These are phyloP conservation scores for Fusarium transvaalense DNA, from an alignment of 2,329 filamentous ascomycete species.

Conservation along the genomic window DNA sequence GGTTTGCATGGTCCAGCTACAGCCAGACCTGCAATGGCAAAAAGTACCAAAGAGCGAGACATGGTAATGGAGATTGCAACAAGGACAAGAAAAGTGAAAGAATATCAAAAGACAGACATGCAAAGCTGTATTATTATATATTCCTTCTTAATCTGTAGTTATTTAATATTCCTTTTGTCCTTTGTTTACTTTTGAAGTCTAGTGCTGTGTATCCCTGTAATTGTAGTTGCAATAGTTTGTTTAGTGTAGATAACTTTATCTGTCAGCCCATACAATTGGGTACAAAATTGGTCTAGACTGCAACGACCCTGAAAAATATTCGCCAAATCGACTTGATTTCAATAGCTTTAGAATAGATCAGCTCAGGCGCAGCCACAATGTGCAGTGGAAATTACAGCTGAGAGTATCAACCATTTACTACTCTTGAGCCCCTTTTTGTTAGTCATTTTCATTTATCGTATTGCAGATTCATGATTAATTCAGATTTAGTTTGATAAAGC, in stretches of 20 bases:
- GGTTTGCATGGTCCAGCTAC: neutral
- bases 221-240: neutral
- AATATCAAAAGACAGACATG: neutral
- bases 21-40: neutral
- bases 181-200: neutral
- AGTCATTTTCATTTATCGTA: neutral
- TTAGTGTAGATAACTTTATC: neutral
- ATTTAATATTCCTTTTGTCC: no score
- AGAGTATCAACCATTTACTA: neutral
- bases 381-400: neutral
- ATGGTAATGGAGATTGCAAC: neutral
- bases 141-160: no score
- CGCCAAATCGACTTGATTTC: neutral
- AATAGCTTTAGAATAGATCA: neutral
- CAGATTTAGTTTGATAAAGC: no score
- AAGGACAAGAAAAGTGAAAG: neutral
- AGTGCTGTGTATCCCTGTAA: neutral
- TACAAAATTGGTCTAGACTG: neutral
- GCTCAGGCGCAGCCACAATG: neutral
- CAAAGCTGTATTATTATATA: neutral
- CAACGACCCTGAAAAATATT: neutral
- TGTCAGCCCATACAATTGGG: neutral
- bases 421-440: neutral
- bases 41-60: neutral
- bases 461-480: neutral